A percentile compares a stretch with the other conserved stretches of the same genome.
phyloP scores from a whole-genome alignment of 2,329 filamentous ascomycete species.

The Ophidiomyces ophidiicola region DNA sequence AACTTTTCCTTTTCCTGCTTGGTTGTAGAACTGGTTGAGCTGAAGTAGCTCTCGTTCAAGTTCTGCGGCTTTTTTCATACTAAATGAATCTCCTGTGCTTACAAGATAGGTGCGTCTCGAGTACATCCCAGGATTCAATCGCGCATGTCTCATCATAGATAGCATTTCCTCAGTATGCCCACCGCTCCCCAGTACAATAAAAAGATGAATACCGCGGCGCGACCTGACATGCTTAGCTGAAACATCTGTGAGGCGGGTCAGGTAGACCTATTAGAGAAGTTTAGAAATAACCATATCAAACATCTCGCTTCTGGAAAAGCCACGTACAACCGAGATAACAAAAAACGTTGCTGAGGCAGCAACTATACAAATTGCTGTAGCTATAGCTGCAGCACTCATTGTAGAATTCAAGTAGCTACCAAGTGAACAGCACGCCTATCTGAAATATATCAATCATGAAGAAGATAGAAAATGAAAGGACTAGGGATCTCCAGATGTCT shows the following conservation, averaged over 20 bases:
- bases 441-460: neutral
- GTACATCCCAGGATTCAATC: conserved; percentile 36
- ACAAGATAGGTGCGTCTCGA: conserved; percentile 69
- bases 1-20: conserved; percentile 23
- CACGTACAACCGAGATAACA: conserved; percentile 1
- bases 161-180: conserved; percentile 95
- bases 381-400: neutral
- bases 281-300: neutral
- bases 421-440: too few relatives aligned
- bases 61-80: conserved; percentile 48
- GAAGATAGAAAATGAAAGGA: too few relatives aligned
- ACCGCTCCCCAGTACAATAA: conserved; percentile 80
- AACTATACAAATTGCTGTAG: conserved; percentile 1
- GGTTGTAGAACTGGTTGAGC: neutral
- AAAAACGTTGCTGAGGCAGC: neutral
- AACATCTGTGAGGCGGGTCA: neutral
- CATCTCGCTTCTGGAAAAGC: neutral
- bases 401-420: neutral
- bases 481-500: too few relatives aligned
- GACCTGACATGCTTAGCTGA: neutral
- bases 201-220: conserved; percentile 39
- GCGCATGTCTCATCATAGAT: conserved; percentile 58
- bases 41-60: conserved; percentile 42
- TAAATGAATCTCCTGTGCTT: conserved; percentile 63
- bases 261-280: neutral